Evolutionary conservation across 1,284 basidiomycete genomes (phyloP), one percentile per base, ranked within the genome.

Genomic region (Amylostereum chailletii): DNA sequence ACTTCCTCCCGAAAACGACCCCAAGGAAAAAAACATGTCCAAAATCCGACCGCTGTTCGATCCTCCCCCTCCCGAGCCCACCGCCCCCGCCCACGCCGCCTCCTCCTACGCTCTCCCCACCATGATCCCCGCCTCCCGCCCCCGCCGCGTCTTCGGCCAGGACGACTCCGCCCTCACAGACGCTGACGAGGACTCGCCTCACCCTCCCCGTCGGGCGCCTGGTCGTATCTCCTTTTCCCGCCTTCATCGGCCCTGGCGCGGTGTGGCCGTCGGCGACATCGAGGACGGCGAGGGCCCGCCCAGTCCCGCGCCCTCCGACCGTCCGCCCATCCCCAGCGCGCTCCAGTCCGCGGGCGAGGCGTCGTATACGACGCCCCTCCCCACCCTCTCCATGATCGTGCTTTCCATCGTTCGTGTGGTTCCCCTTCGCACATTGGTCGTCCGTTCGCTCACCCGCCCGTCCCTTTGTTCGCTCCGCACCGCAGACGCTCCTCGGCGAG

Each of bases 401-500:
- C 69, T 97, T 42, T 94, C 90, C 47, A 93, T 95, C 53, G 91
- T 93, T 63, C 65, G 38, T 32, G 34, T 40, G 29, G 36, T 44
- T n/a, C 10, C 6, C 34, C 40, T 19, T 34, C 3, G 7, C 3
- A 41, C 8, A 30, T 30, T 34, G 19, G 9, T 45, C 3, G 10
- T 8, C 4, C 10, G 38, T 11, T 30, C 39, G 30, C 48, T 48
- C 19, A n/a, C 37, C 43, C 42, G 40, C 7, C 30, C 19, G 7
- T 37, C 56, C 42, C 45, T 41, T 42, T 42, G 39, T 5, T 19
- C 19, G 19, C 19, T 19, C 19, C 1, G 19, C 19, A 19, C 19
- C 19, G 19, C 58, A 94, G 86, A 88, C 88, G 1, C 89, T 96
- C 85, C 76, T 95, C 11, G 92, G 91, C 42, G 94, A 97, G 67